Conservation (phyloP, 495 filamentous ascomycete species). For the Podospora pseudopauciseta region DNA sequence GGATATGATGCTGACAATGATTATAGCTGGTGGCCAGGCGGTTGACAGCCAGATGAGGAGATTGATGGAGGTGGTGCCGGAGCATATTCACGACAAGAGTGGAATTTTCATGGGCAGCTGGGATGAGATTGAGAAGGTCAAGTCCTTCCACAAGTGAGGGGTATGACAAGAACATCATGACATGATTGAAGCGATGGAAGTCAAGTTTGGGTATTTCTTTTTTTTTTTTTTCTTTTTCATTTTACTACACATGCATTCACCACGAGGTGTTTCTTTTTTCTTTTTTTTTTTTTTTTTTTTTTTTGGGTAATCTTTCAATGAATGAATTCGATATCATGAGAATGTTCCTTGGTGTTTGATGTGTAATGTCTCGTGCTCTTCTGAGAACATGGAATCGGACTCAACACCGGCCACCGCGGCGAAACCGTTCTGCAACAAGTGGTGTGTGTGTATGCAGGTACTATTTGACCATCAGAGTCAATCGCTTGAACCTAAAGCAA, state of each 20-base stretch:
- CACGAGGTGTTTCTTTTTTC: neutral
- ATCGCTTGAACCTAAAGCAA: neutral
- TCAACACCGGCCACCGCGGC: neutral
- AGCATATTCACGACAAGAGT: conserved; percentile 91
- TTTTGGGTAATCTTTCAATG: conserved; percentile 6
- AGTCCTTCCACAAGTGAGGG: conserved; percentile 53
- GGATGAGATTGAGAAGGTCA: conserved; percentile 94
- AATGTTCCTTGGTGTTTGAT: neutral
- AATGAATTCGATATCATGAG: neutral
- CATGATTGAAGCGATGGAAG: neutral
- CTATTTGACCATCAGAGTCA: neutral
- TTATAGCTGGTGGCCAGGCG: conserved; percentile 79
- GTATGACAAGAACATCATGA: neutral
- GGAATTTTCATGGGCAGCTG: conserved; percentile 95
- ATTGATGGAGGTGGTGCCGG: conserved; percentile 84
- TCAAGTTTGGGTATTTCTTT: neutral
- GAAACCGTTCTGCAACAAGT: neutral
- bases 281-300: neutral
- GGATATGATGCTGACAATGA: conserved; percentile 21
- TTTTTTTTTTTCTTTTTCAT: neutral
- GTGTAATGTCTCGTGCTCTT: neutral
- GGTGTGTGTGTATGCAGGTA: neutral
- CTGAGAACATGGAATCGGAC: neutral
- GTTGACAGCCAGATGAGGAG: conserved; percentile 83
- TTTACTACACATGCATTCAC: neutral